Percentiles rank a stretch among this genome's conserved stretches.
These are phyloP conservation scores for Jamesozyma rosinii DNA, from an alignment of 805 yeast genomes.

Conservation along the genomic window DNA sequence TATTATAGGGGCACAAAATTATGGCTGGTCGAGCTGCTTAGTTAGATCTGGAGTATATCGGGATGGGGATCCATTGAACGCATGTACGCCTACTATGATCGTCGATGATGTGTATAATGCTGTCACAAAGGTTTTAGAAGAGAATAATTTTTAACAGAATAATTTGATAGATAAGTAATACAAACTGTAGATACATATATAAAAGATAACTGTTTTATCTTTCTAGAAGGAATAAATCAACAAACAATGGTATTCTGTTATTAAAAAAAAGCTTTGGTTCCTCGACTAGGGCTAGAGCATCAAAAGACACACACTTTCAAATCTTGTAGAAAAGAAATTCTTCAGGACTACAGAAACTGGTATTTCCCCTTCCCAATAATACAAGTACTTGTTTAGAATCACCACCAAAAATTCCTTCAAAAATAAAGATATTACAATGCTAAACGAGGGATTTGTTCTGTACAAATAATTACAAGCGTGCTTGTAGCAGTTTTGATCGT, in stretches of 20 bases:
- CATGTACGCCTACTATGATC: slow-evolving; percentile 40
- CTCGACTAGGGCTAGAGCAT: too few species aligned
- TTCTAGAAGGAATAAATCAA: neutral
- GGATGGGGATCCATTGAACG: slow-evolving; percentile 38
- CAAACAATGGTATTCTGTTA: too few species aligned
- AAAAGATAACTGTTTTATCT: neutral
- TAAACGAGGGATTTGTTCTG: neutral
- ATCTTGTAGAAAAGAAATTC: too few species aligned
- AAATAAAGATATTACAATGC: too few species aligned
- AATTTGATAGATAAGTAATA: neutral
- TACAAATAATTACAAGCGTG: neutral
- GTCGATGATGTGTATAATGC: slow-evolving; percentile 46
- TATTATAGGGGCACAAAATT: slow-evolving; percentile 75
- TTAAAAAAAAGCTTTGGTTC: too few species aligned
- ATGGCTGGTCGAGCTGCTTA: slow-evolving; percentile 83
- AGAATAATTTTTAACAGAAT: neutral
- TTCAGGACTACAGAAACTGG: neutral
- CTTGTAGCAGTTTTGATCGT: neutral
- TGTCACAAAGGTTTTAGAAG: slow-evolving; percentile 30
- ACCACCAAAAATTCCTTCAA: neutral
- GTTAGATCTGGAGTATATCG: slow-evolving; percentile 83
- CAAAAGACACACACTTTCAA: too few species aligned
- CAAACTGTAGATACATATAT: neutral
- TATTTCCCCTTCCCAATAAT: neutral
- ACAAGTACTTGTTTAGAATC: neutral